These are phyloP conservation scores for Venturia effusa DNA, from an alignment of 2,329 filamentous ascomycete genomes.

Conservation along the genomic window DNA sequence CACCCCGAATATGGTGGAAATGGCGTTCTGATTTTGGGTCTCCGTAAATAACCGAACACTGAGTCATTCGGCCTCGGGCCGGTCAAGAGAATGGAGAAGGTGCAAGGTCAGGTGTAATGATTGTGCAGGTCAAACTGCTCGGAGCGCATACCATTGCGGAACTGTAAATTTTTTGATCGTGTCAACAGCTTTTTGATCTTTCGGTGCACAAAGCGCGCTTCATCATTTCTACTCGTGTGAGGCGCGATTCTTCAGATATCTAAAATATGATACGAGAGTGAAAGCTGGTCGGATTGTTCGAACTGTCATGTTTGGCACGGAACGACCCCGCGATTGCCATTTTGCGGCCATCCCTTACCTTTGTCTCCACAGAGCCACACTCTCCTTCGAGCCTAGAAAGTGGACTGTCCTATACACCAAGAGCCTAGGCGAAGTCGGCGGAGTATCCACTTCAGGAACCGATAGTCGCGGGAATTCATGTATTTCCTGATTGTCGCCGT, in stretches of 20 bases:
- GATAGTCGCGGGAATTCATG: not conserved
- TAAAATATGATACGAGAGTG: not conserved
- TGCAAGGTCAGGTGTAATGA: not conserved
- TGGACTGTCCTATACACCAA: not conserved
- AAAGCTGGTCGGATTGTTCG: too few species aligned
- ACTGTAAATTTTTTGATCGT: not conserved
- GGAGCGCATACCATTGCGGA: not conserved
- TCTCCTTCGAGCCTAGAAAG: not conserved
- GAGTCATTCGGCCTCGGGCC: not conserved
- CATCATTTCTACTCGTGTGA: not conserved
- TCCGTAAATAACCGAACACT: not conserved
- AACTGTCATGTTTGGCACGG: not conserved
- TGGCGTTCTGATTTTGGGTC: not conserved
- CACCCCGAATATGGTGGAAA: not conserved
- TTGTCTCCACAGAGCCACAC: not conserved
- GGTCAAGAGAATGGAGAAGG: not conserved
- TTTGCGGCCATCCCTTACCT: not conserved
- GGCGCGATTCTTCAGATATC: not conserved
- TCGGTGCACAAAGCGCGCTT: not conserved
- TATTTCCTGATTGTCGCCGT: not conserved
- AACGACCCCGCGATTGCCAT: not conserved
- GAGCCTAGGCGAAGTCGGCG: not conserved
- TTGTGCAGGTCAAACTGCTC: not conserved
- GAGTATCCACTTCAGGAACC: not conserved
- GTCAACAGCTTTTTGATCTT: not conserved